phyloP scores from a whole-genome alignment of 2,329 filamentous ascomycete genomes.

The Diaporthe eres region DNA sequence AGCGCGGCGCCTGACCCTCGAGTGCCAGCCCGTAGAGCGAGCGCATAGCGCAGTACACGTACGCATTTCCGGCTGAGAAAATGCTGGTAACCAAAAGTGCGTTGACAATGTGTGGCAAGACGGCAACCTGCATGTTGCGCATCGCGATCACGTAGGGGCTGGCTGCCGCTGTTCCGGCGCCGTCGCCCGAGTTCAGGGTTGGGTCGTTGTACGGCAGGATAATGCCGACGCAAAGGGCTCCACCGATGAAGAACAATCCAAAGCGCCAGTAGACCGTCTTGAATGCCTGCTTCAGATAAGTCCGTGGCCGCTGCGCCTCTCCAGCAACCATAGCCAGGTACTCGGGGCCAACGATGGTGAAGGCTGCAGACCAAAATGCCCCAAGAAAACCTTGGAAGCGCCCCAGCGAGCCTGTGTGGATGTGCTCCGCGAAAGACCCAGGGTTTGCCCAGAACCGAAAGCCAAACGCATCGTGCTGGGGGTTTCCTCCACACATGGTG shows the following conservation, averaged over 20 bases:
- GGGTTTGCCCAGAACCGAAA: slow-evolving; percentile 77
- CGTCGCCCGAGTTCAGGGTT: slow-evolving; percentile 62
- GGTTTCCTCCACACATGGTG: slow-evolving; percentile 84
- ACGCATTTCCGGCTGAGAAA: slow-evolving; percentile 42
- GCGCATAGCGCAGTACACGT: slow-evolving; percentile 42
- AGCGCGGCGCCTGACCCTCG: slow-evolving; percentile 41
- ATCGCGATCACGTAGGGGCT: slow-evolving; percentile 76
- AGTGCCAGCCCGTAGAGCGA: slow-evolving; percentile 42
- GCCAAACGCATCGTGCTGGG: slow-evolving; percentile 75
- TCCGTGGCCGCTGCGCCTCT: slow-evolving; percentile 75
- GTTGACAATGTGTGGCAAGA: slow-evolving; percentile 71
- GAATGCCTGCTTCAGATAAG: slow-evolving; percentile 76
- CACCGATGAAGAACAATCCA: slow-evolving; percentile 79
- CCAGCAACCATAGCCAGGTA: slow-evolving; percentile 79
- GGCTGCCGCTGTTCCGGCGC: slow-evolving; percentile 62
- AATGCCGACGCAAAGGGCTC: slow-evolving; percentile 77
- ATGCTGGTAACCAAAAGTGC: slow-evolving; percentile 55
- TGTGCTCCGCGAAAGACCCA: slow-evolving; percentile 73
- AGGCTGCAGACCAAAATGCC: slow-evolving; percentile 75
- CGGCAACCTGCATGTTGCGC: slow-evolving; percentile 65
- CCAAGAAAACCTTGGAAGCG: slow-evolving; percentile 79
- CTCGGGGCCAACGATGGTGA: slow-evolving; percentile 76
- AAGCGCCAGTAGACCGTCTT: slow-evolving; percentile 82
- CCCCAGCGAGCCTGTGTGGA: slow-evolving; percentile 73
- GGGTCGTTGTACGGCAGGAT: slow-evolving; percentile 75